Conservation (phyloP, 257 asterid genomes). For the Sherardia arvensis region DNA sequence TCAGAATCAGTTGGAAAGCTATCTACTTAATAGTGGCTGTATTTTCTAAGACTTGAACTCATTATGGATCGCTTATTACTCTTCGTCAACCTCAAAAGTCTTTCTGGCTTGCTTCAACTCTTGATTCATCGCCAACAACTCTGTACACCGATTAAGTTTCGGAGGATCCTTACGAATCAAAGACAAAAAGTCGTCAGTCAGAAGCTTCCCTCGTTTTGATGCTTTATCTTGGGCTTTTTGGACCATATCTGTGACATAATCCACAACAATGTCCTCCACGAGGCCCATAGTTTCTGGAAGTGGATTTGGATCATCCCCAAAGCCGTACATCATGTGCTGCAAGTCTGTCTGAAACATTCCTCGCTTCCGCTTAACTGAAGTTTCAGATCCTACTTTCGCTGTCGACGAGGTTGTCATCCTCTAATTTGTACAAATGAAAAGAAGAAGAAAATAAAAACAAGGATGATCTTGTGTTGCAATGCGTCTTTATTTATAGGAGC, state of each 20-base stretch:
- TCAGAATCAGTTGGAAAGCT: background rate
- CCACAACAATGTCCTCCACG: conserved; percentile 89
- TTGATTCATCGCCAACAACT: conserved; percentile 77
- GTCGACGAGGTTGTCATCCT: conserved; percentile 69
- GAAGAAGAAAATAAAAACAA: background rate
- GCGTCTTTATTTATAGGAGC: too few relatives aligned
- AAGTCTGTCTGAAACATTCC: conserved; percentile 93
- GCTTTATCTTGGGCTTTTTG: conserved; percentile 87
- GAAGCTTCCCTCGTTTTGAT: conserved; percentile 74
- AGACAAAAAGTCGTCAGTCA: conserved; percentile 81
- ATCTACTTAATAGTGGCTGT: background rate
- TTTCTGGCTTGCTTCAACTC: conserved; percentile 90
- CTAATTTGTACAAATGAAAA: too few relatives aligned
- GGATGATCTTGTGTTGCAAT: too few relatives aligned
- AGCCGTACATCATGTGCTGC: conserved; percentile 97
- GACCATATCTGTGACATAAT: conserved; percentile 85
- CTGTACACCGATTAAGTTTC: conserved; percentile 68
- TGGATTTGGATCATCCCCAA: conserved; percentile 80
- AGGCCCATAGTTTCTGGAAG: conserved; percentile 88
- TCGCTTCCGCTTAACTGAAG: conserved; percentile 72
- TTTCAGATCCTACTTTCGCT: conserved; percentile 52
- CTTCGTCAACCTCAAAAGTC: conserved; percentile 76
- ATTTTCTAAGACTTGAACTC: too few relatives aligned
- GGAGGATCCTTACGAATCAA: conserved; percentile 79
- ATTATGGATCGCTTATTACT: conserved; percentile 9